phyloP scores from a whole-genome alignment of 23 red algal species.

The Chondrus crispus region DNA sequence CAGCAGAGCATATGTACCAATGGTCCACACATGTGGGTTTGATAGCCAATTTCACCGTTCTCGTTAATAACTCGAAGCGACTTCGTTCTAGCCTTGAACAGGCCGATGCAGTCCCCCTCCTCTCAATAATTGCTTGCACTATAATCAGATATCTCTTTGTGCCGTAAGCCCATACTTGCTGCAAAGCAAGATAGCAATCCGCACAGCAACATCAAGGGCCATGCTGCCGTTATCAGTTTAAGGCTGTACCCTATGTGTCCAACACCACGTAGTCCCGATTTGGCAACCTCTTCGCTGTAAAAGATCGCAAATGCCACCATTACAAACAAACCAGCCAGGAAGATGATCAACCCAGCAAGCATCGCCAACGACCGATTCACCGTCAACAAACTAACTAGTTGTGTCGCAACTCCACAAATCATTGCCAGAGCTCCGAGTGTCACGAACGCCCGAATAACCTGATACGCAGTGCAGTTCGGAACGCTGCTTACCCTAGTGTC shows the following conservation, averaged over 20 bases:
- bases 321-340: slow-evolving; percentile 28
- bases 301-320: slow-evolving; percentile 68
- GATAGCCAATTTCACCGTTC: too few relatives aligned
- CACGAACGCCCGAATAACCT: slow-evolving; percentile 43
- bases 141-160: slow-evolving; percentile 62
- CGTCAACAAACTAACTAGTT: slow-evolving; percentile 44
- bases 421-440: slow-evolving; percentile 9
- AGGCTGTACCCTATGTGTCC: slow-evolving; percentile 49
- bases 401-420: slow-evolving; percentile 44
- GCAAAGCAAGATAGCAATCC: slow-evolving; percentile 54
- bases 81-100: too few relatives aligned
- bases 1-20: too few relatives aligned
- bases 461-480: slow-evolving; percentile 40
- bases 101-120: too few relatives aligned
- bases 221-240: slow-evolving; percentile 20
- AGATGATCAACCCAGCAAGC: slow-evolving; percentile 36
- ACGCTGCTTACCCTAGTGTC: slow-evolving; percentile 10
- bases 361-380: slow-evolving; percentile 51
- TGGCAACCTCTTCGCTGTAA: slow-evolving; percentile 49
- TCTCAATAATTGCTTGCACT: slow-evolving; percentile 62
- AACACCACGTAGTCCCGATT: slow-evolving; percentile 1
- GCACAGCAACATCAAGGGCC: slow-evolving; percentile 42
- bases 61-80: too few relatives aligned
- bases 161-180: slow-evolving; percentile 61
- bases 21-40: too few relatives aligned